Evolutionary conservation across 2,329 filamentous ascomycete genomes (phyloP).

Genomic region (Hypomyces rosellus): DNA sequence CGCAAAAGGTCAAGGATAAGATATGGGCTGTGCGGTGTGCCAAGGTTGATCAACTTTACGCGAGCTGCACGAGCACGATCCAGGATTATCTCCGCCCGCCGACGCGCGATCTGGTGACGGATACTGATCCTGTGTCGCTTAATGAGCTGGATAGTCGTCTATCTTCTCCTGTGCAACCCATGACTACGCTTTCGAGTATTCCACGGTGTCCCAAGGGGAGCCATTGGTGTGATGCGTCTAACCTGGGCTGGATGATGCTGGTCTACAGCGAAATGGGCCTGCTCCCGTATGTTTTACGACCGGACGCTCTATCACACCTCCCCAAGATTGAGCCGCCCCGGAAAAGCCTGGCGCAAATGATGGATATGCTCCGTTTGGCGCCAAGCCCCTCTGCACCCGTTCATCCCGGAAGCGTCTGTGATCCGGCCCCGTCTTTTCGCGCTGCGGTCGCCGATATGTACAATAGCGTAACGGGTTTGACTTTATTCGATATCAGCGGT

Average conservation of each 20-base stretch:
- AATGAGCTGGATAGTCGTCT: constrained; percentile 17
- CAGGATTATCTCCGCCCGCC: constrained; percentile 39
- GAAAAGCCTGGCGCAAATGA: constrained; percentile 39
- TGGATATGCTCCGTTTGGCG: constrained; percentile 37
- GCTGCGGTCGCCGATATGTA: constrained; percentile 43
- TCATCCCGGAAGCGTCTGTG: constrained; percentile 40
- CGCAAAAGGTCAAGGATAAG: constrained; percentile 39
- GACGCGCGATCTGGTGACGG: constrained; percentile 16
- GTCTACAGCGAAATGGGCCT: constrained; percentile 42
- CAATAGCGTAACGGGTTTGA: constrained; percentile 44
- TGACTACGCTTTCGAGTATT: constrained; percentile 27
- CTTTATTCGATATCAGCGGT: constrained; percentile 42
- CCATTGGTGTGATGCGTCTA: constrained; percentile 45
- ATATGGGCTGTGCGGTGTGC: constrained; percentile 42
- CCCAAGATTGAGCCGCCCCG: constrained; percentile 20
- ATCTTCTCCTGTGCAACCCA: constrained; percentile 9
- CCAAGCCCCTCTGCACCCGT: constrained; percentile 37
- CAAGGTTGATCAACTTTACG: constrained; percentile 45
- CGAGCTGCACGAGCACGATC: constrained; percentile 37
- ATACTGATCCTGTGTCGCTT: constrained; percentile 15
- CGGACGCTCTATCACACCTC: constrained; percentile 20
- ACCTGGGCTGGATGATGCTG: constrained; percentile 50
- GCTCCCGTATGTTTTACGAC: constrained; percentile 34
- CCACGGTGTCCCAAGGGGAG: constrained; percentile 45
- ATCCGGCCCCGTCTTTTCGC: constrained; percentile 42